Evolutionary conservation across 2,329 filamentous ascomycete species (phyloP), one percentile per base, ranked within the genome.

Genomic region (Curvularia eragrostidis): DNA sequence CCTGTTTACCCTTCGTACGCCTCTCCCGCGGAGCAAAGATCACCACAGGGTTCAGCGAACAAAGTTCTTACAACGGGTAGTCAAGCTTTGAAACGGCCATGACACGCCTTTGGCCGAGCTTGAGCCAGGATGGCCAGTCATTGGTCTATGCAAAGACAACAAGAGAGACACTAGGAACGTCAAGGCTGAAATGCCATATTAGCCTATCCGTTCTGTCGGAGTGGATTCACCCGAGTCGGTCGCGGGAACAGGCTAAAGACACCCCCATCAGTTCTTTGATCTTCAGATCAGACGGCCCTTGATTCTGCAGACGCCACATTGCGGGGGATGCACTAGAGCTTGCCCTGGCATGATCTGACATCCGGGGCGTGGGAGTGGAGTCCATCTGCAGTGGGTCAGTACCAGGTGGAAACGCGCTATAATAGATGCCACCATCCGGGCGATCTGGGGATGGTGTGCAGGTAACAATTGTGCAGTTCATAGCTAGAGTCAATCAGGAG

Each of bases 151-250:
- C 54, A 51, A 53, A 36, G 39, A 32, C 12, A 48, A 34, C 30
- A 8, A 36, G 36, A 36, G 52, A 51, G 52, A 44, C 28, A 43
- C 41, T 26, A 43, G 32, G 30, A 42, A 32, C 24, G 36, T 49
- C 52, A 30, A 26, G 41, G 39, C 34, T 43, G 53, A 39, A 19
- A 42, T 28, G 53, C 18, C 21, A 53, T 26, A 30, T 43, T 53
- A 53, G 54, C 43, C 54, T 53, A 34, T 39, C 32, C 42, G 48
- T 52, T 56, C 48, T 51, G 49, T 42, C 23, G 48, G 47, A 28
- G 34, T 39, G 28, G n/a, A 30, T 48, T 56, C 26, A 36, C 54
- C 54, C 54, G 49, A 56, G 28, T 26, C 42, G 19, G 42, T 56
- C 19, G 43, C 48, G 36, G 48, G 32, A 56, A 52, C 34, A 42